Percentiles rank a stretch among this genome's conserved stretches.
Evolutionary conservation across 2,329 filamentous ascomycete species (phyloP).

Genomic region (Epichloe sibirici): DNA sequence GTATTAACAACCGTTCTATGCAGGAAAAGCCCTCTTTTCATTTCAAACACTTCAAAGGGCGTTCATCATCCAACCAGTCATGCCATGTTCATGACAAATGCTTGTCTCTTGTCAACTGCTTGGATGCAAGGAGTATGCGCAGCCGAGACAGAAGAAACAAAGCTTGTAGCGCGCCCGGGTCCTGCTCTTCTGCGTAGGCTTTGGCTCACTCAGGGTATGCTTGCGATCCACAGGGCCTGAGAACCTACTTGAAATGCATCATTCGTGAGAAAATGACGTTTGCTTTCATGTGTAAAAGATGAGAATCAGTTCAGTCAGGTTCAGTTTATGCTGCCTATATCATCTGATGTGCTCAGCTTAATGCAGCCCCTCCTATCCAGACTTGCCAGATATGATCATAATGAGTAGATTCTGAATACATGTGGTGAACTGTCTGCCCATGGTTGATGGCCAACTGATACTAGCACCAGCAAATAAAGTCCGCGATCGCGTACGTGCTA

Average conservation of each 20-base stretch:
- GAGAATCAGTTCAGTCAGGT: too few relatives aligned
- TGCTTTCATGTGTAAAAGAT: too few relatives aligned
- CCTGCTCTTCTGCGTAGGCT: neutral
- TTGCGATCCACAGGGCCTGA: neutral
- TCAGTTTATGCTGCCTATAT: too few relatives aligned
- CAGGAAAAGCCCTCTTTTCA: neutral
- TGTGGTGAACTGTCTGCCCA: too few relatives aligned
- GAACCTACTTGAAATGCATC: neutral
- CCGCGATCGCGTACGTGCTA: too few relatives aligned
- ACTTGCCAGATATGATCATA: too few relatives aligned
- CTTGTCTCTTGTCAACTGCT: neutral
- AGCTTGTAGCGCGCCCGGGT: neutral
- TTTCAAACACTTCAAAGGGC: neutral
- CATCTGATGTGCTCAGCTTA: too few relatives aligned
- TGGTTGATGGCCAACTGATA: too few relatives aligned
- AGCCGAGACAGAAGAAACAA: neutral
- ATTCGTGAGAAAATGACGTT: neutral
- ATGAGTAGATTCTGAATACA: too few relatives aligned
- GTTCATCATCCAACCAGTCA: neutral
- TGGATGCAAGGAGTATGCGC: neutral
- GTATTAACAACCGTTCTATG: neutral
- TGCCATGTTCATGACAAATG: neutral
- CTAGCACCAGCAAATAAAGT: too few relatives aligned
- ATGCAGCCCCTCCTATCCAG: too few relatives aligned
- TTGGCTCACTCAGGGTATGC: neutral